A percentile compares a stretch with the other conserved stretches of the same genome.
Evolutionary conservation across 225 moss, liverwort and hornwort genomes (phyloP).

Genomic region (Pleurozium schreberi): DNA sequence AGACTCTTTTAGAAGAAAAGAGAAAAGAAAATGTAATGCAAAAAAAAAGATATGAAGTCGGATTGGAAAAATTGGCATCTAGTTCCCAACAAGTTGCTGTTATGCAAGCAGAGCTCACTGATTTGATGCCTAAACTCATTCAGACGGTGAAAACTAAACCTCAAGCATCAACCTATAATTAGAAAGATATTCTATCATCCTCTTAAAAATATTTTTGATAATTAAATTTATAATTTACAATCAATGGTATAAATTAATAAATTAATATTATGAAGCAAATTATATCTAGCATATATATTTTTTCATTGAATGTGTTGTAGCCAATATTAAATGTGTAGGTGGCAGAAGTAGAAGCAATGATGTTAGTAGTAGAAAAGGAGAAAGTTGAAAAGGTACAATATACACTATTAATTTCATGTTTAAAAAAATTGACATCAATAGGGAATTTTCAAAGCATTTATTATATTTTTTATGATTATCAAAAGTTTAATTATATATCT

Average conservation of each 20-base stretch:
- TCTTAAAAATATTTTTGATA: no score
- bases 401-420: neutral
- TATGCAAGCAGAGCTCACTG: conserved; percentile 76
- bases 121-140: conserved; percentile 86
- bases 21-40: conserved; percentile 62
- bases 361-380: conserved; percentile 77
- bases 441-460: neutral
- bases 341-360: conserved; percentile 75
- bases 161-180: neutral
- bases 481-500: neutral
- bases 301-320: neutral
- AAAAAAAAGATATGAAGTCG: conserved; percentile 68
- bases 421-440: neutral
- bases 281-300: neutral
- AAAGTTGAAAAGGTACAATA: conserved; percentile 58
- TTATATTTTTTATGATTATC: no score
- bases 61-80: conserved; percentile 75
- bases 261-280: no score
- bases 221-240: neutral
- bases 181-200: neutral
- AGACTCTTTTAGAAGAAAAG: conserved; percentile 48
- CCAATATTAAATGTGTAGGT: conserved; percentile 26
- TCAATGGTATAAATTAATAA: neutral
- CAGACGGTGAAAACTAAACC: conserved; percentile 21
- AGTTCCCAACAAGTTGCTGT: conserved; percentile 77